These are phyloP conservation scores for Aspergillus wentii DNA, from an alignment of 495 filamentous ascomycete genomes.

Conservation along the genomic window DNA sequence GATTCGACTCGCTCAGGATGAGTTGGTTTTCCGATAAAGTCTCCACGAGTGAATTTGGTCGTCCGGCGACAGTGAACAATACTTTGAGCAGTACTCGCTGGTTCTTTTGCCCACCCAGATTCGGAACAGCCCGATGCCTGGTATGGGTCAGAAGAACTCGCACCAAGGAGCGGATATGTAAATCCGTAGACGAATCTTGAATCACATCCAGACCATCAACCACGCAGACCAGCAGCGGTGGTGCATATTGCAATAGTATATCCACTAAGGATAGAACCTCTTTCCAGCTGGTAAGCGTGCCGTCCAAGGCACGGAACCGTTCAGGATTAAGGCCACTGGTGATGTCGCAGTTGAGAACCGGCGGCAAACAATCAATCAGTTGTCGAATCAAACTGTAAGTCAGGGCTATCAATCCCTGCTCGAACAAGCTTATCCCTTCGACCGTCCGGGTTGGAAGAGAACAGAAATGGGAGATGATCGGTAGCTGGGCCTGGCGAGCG, in stretches of 20 bases:
- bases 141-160: conserved; percentile 34
- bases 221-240: conserved; percentile 38
- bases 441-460: conserved; percentile 20
- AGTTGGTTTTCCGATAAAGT: conserved; percentile 35
- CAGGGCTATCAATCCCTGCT: conserved; percentile 37
- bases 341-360: conserved; percentile 34
- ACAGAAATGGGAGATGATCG: conserved; percentile 42
- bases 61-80: conserved; percentile 36
- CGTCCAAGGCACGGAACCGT: conserved; percentile 33
- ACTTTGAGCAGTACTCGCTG: conserved; percentile 36
- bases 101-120: conserved; percentile 13
- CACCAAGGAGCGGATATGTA: conserved; percentile 30
- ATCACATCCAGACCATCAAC: conserved; percentile 39
- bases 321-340: conserved; percentile 34
- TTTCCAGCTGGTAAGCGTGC: conserved; percentile 35
- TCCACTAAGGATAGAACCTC: conserved; percentile 37
- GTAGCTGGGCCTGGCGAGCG: conserved; percentile 31
- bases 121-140: conserved; percentile 16
- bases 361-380: conserved; percentile 39
- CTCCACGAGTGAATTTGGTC: conserved; percentile 30
- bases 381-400: conserved; percentile 47
- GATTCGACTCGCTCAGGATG: conserved; percentile 25
- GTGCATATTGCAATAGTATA: conserved; percentile 32
- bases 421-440: conserved; percentile 22
- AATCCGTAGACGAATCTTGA: conserved; percentile 32